Percentiles rank a stretch among this genome's conserved stretches.
These are phyloP conservation scores for Oleoguttula mirabilis DNA, from an alignment of 495 filamentous ascomycete species.

Conservation along the genomic window DNA sequence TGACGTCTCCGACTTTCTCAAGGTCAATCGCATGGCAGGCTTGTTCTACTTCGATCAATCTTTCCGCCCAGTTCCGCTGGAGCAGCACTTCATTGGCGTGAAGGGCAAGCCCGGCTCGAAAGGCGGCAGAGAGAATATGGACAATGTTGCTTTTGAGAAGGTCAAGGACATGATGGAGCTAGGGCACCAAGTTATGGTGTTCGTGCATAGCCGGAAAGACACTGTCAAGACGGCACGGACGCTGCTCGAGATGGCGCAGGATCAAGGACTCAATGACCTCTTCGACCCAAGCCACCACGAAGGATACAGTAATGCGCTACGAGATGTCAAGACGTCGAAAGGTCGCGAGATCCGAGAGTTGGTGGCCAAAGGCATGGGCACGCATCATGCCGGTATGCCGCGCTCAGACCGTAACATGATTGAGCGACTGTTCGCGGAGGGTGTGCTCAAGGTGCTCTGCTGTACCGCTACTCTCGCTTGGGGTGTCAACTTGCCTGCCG, in stretches of 20 bases:
- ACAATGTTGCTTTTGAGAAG: conserved; percentile 78
- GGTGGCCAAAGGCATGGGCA: conserved; percentile 77
- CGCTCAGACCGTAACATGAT: conserved; percentile 86
- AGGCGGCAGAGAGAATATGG: conserved; percentile 74
- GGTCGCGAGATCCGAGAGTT: conserved; percentile 79
- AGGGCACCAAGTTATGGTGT: conserved; percentile 96
- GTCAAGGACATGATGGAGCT: conserved; percentile 80
- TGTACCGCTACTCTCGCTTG: conserved; percentile 97
- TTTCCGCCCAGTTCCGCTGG: conserved; percentile 88
- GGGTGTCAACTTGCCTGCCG: conserved; percentile 97
- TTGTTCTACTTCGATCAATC: conserved; percentile 96
- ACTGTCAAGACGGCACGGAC: conserved; percentile 77
- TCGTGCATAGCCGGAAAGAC: conserved; percentile 93
- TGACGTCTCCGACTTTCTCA: conserved; percentile 92
- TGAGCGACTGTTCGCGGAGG: conserved; percentile 78
- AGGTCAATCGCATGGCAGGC: conserved; percentile 84
- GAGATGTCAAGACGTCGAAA: conserved; percentile 71
- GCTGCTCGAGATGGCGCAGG: conserved; percentile 73
- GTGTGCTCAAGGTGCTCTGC: conserved; percentile 87
- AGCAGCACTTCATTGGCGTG: conserved; percentile 94
- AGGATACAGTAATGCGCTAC: conserved; percentile 57
- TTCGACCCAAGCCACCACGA: conserved; percentile 66
- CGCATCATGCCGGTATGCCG: conserved; percentile 93
- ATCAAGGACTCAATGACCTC: conserved; percentile 61
- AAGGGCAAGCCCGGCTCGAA: conserved; percentile 79